phyloP scores from a whole-genome alignment of 2,329 filamentous ascomycete species.

The Fusarium sarcochroum region DNA sequence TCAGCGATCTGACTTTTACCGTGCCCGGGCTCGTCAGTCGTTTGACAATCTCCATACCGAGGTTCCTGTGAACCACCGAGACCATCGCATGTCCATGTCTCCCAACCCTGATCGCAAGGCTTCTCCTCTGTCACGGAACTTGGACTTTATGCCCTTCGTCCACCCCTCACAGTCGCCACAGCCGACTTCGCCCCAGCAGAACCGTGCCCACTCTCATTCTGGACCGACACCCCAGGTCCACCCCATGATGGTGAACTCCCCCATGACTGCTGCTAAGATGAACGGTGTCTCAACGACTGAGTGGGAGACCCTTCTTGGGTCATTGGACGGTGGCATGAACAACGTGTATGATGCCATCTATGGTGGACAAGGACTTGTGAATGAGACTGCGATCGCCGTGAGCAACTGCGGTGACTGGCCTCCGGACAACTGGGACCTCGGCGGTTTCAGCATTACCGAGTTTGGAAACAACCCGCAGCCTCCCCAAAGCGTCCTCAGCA shows the following conservation, averaged over 20 bases:
- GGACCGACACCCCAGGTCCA: conserved; percentile 37
- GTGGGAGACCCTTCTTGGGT: conserved; percentile 86
- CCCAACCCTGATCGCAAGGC: conserved; percentile 51
- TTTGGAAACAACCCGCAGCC: conserved; percentile 58
- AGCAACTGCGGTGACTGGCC: conserved; percentile 64
- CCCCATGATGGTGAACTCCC: conserved; percentile 49
- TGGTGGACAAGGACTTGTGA: conserved; percentile 70
- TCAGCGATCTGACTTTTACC: conserved; percentile 56
- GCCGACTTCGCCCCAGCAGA: conserved; percentile 63
- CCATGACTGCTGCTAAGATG: conserved; percentile 50
- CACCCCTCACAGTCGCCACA: conserved; percentile 63
- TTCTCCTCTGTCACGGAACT: conserved; percentile 55
- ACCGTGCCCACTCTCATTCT: conserved; percentile 55
- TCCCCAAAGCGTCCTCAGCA: conserved; percentile 68
- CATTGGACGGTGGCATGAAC: conserved; percentile 82
- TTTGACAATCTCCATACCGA: conserved; percentile 62
- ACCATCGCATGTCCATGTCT: conserved; percentile 64
- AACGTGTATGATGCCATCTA: conserved; percentile 91
- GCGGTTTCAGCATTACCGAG: conserved; percentile 66
- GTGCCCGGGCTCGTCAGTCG: conserved; percentile 61
- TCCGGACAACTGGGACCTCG: conserved; percentile 70
- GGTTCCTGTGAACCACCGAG: conserved; percentile 54
- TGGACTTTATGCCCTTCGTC: conserved; percentile 72
- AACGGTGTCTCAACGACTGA: conserved; percentile 73
- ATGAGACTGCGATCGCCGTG: conserved; percentile 62